Evolutionary conservation across 257 asterid species (phyloP).

Genomic region (Ophiorrhiza pumila): DNA sequence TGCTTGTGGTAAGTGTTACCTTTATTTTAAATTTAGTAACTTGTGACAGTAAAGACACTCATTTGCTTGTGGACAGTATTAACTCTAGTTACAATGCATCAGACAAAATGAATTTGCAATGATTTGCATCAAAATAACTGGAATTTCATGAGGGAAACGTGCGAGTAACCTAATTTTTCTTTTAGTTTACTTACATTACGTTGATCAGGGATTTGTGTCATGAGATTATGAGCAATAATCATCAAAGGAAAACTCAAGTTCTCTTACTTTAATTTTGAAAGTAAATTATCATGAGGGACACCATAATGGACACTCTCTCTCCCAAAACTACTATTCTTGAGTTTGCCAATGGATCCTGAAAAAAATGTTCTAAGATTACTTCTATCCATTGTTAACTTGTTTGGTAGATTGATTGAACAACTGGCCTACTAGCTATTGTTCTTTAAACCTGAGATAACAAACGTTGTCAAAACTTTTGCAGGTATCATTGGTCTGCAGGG

Average conservation of each 20-base stretch:
- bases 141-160: no score
- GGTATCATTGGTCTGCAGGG: conserved; percentile 96
- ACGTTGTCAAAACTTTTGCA: conserved; percentile 33
- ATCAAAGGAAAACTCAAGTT: background rate
- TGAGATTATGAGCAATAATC: background rate
- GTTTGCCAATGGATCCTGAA: background rate
- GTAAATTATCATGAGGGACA: background rate
- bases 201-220: background rate
- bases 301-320: background rate
- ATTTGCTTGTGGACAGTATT: background rate
- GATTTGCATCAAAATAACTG: background rate
- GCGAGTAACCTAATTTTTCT: background rate
- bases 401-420: background rate
- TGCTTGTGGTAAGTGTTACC: conserved; percentile 71
- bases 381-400: background rate
- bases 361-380: background rate
- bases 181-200: background rate
- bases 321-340: background rate
- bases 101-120: background rate
- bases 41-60: background rate
- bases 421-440: background rate
- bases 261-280: background rate
- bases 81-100: background rate
- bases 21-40: background rate
- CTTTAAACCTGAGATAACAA: background rate